A percentile compares a stretch with the other conserved stretches of the same genome.
phyloP scores from a whole-genome alignment of 495 filamentous ascomycete genomes.

The Penicillium egyptiacum region DNA sequence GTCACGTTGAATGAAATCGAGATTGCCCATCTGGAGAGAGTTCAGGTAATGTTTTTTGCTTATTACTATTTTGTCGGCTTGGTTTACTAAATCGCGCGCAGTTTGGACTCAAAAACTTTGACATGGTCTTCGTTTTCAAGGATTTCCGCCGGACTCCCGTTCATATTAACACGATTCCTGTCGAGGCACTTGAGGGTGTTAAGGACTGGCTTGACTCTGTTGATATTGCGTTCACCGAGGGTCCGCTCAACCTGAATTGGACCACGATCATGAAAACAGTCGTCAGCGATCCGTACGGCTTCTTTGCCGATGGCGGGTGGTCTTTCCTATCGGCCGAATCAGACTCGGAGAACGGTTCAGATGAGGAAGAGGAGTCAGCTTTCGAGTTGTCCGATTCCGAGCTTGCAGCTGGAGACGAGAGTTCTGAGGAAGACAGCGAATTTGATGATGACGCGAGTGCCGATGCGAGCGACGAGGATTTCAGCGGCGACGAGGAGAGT shows the following conservation, averaged over 20 bases:
- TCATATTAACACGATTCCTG: constrained; percentile 98
- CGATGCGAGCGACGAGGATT: constrained; percentile 68
- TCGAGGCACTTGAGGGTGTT: constrained; percentile 88
- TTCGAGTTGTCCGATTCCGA: constrained; percentile 90
- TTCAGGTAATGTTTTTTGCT: constrained; percentile 57
- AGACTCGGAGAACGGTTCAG: constrained; percentile 76
- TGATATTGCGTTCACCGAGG: constrained; percentile 91
- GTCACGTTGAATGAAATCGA: constrained; percentile 95
- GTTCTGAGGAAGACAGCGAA: constrained; percentile 83
- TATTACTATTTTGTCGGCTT: not conserved
- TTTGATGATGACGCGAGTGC: constrained; percentile 89
- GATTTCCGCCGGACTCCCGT: constrained; percentile 84
- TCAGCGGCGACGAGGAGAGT: constrained; percentile 75
- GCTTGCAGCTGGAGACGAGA: constrained; percentile 73
- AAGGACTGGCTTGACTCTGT: constrained; percentile 98
- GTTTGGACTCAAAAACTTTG: constrained; percentile 99
- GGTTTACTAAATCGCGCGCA: constrained; percentile 31
- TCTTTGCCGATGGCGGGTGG: constrained; percentile 96
- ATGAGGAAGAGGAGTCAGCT: constrained; percentile 83
- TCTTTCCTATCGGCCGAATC: constrained; percentile 84
- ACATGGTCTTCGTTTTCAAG: constrained; percentile 96
- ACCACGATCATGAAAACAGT: constrained; percentile 99
- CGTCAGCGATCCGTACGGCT: constrained; percentile 84
- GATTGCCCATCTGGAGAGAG: constrained; percentile 92
- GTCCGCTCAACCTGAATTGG: constrained; percentile 98